Evolutionary conservation across 2,329 filamentous ascomycete species (phyloP).

Genomic region (Aspergillus novofumigatus): DNA sequence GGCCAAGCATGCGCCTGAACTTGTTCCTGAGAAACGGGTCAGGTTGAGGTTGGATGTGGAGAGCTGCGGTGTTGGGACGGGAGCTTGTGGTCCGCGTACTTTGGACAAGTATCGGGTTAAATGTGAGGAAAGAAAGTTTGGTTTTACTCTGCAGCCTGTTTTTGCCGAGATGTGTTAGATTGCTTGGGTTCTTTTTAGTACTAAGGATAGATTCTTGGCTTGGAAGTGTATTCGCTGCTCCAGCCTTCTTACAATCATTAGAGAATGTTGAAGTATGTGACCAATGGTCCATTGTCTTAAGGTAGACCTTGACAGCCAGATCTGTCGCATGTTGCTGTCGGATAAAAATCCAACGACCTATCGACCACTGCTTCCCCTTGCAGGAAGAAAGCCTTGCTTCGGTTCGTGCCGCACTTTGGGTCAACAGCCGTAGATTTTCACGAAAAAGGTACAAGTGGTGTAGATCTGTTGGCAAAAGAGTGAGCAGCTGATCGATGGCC

Average conservation of each 20-base stretch:
- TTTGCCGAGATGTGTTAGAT: neutral
- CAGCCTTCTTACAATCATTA: neutral
- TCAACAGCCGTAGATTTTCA: no score
- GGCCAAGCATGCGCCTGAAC: conserved; percentile 17
- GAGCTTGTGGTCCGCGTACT: neutral
- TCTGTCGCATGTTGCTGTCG: no score
- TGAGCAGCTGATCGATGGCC: neutral
- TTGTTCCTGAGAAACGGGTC: conserved; percentile 12
- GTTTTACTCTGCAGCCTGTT: neutral
- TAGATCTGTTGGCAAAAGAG: no score
- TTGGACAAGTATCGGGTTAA: neutral
- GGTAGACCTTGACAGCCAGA: no score
- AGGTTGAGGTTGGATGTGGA: conserved; percentile 17
- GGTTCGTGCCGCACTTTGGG: no score
- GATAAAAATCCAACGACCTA: no score
- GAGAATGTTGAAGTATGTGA: neutral
- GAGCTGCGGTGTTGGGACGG: neutral
- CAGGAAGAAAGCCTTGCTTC: no score
- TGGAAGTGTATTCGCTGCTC: neutral
- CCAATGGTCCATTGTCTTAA: no score
- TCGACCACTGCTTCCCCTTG: no score
- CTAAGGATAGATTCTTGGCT: neutral
- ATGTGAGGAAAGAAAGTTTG: neutral
- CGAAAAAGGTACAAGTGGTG: no score
- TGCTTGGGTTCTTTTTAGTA: neutral